Percentiles rank a stretch among this genome's conserved stretches.
phyloP scores from a whole-genome alignment of 805 yeast species.

The Schizosaccharomyces japonicus region DNA sequence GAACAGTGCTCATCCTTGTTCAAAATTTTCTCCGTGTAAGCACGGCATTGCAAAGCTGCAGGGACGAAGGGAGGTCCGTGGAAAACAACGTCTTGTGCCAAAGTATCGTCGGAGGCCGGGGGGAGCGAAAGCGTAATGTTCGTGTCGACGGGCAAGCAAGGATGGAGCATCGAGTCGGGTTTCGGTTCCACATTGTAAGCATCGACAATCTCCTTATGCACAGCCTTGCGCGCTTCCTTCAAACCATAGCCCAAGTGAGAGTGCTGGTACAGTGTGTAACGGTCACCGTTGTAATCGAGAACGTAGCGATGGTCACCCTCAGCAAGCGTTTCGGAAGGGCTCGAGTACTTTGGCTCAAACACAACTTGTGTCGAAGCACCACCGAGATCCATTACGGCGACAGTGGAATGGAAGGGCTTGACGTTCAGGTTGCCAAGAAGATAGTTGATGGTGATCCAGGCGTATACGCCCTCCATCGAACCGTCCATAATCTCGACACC shows the following conservation, averaged over 20 bases:
- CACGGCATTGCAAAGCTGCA: conserved; percentile 59
- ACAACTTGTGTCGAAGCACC: conserved; percentile 98
- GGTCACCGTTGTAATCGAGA: conserved; percentile 56
- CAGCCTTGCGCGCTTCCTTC: conserved; percentile 74
- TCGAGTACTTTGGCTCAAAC: conserved; percentile 62
- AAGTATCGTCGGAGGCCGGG: conserved; percentile 13
- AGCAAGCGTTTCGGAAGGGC: conserved; percentile 34
- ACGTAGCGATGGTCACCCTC: conserved; percentile 77
- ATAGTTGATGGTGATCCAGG: conserved; percentile 94
- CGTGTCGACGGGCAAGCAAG: conserved; percentile 70
- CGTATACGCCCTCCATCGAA: conserved; percentile 89
- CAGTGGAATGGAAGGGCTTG: conserved; percentile 53
- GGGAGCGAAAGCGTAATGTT: conserved; percentile 36
- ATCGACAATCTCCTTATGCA: conserved; percentile 42
- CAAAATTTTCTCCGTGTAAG: conserved; percentile 55
- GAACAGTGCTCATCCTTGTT: conserved; percentile 63
- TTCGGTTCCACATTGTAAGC: conserved; percentile 11
- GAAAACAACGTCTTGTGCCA: conserved; percentile 30
- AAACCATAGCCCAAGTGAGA: conserved; percentile 91
- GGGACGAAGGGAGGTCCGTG: conserved; percentile 36
- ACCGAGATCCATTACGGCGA: conserved; percentile 92
- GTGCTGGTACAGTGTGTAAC: conserved; percentile 68
- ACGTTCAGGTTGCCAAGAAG: conserved; percentile 79
- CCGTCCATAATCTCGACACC: conserved; percentile 91
- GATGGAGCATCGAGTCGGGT: conserved; percentile 23